Conservation (phyloP, 2,329 filamentous ascomycete species). For the Phaeosphaeriaceae sp. region DNA sequence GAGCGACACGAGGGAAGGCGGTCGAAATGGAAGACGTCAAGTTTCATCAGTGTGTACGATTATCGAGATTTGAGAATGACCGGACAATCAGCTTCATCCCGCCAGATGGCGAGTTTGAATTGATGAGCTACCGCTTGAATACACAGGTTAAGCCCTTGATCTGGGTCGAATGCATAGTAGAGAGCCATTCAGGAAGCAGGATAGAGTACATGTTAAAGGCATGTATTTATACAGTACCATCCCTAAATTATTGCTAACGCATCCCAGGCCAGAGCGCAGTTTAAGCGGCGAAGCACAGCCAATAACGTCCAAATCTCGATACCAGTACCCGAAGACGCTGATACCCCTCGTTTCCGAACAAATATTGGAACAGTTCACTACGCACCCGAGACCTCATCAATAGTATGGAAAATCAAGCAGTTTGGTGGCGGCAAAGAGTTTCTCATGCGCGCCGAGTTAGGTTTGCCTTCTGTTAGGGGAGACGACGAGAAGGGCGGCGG, state of each 20-base stretch:
- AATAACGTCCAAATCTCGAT: slow-evolving; percentile 99
- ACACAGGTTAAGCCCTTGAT: slow-evolving; percentile 98
- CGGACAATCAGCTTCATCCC: slow-evolving; percentile 98
- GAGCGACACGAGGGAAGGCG: slow-evolving; percentile 91
- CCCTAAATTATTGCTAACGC: slow-evolving; percentile 11
- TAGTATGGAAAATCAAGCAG: slow-evolving; percentile 99
- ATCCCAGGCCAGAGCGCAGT: slow-evolving; percentile 81
- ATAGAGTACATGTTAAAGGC: slow-evolving; percentile 99
- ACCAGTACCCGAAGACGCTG: slow-evolving; percentile 95
- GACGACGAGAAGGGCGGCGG: slow-evolving; percentile 95
- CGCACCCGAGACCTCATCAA: slow-evolving; percentile 94
- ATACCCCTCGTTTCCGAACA: slow-evolving; percentile 93
- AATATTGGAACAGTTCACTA: slow-evolving; percentile 98
- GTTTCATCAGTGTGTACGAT: slow-evolving; percentile 96
- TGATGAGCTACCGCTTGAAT: slow-evolving; percentile 99
- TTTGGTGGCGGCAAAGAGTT: slow-evolving; percentile 99
- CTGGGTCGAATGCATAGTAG: slow-evolving; percentile 98
- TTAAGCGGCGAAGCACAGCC: slow-evolving; percentile 95
- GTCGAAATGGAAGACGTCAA: slow-evolving; percentile 99
- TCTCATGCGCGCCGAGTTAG: slow-evolving; percentile 95
- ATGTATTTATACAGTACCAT: background rate
- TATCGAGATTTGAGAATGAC: slow-evolving; percentile 97
- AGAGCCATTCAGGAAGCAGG: slow-evolving; percentile 90
- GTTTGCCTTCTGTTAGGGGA: slow-evolving; percentile 89
- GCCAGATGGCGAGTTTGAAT: slow-evolving; percentile 96